These are phyloP conservation scores for Didymella glomerata DNA, from an alignment of 2,329 filamentous ascomycete genomes.

Conservation along the genomic window DNA sequence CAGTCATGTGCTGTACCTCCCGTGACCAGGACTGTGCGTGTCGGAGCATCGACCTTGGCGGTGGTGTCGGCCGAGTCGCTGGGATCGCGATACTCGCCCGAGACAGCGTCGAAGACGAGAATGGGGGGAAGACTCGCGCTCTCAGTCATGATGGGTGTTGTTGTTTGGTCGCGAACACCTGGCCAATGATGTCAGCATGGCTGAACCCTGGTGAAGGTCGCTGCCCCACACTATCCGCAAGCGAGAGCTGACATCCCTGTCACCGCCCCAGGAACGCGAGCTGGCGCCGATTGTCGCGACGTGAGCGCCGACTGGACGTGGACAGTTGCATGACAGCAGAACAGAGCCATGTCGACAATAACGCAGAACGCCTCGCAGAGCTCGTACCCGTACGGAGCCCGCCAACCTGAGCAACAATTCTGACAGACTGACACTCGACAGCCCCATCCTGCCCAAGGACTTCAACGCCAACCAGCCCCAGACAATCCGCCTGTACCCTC, in stretches of 20 bases:
- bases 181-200: conserved; percentile 16
- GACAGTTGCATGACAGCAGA: not conserved
- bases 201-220: conserved; percentile 13
- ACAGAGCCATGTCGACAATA: conserved; percentile 77
- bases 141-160: conserved; percentile 7
- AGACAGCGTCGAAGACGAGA: conserved; percentile 18
- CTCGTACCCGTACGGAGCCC: conserved; percentile 66
- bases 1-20: conserved; percentile 62
- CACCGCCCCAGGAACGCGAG: conserved; percentile 15
- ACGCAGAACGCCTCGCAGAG: conserved; percentile 79
- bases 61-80: conserved; percentile 16
- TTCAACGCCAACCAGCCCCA: conserved; percentile 91
- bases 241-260: conserved; percentile 16
- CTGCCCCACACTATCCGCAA: not conserved
- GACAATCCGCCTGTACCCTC: conserved; percentile 89
- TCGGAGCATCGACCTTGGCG: conserved; percentile 35
- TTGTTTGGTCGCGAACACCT: not conserved
- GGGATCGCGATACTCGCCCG: conserved; percentile 20
- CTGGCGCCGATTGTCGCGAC: conserved; percentile 26
- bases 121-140: conserved; percentile 12
- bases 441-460: conserved; percentile 77
- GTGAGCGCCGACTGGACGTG: conserved; percentile 6
- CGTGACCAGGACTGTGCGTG: conserved; percentile 74
- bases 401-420: no score
- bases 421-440: no score